Percentiles rank a stretch among this genome's conserved stretches.
These are phyloP conservation scores for Tylopilus rubrobrunneus DNA, from an alignment of 768 basidiomycete species.

Conservation along the genomic window DNA sequence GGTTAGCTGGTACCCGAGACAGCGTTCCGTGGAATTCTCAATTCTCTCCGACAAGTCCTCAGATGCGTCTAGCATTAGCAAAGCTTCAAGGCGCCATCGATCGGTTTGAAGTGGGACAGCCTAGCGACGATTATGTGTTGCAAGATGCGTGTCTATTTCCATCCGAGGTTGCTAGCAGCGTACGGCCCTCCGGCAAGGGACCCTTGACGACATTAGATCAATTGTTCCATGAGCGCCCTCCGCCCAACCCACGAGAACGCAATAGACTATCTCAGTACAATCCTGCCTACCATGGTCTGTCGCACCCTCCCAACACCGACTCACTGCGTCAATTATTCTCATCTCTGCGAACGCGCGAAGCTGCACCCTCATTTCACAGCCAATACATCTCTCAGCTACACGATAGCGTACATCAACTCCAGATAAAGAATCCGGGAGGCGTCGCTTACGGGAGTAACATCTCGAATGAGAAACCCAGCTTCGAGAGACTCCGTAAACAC, in stretches of 20 bases:
- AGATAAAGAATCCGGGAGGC: too few relatives aligned
- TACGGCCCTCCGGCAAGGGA: too few relatives aligned
- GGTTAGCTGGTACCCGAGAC: not conserved
- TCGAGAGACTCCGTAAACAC: not conserved
- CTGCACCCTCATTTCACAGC: not conserved
- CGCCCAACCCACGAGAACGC: not conserved
- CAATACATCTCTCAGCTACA: not conserved
- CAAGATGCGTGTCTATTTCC: not conserved
- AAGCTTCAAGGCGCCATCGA: not conserved
- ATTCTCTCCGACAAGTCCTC: not conserved
- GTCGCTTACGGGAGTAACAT: constrained; percentile 10
- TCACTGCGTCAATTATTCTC: not conserved
- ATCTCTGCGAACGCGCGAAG: not conserved
- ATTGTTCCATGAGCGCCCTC: not conserved
- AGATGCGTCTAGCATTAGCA: not conserved
- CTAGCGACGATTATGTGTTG: too few relatives aligned
- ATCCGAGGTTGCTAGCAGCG: not conserved
- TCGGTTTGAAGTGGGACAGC: too few relatives aligned
- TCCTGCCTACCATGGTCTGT: not conserved
- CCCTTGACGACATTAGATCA: not conserved
- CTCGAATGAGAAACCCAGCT: constrained; percentile 11
- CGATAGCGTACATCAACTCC: not conserved
- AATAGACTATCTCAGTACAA: not conserved
- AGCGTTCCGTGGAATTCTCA: too few relatives aligned
- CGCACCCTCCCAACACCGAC: not conserved